Base-by-base conservation (phyloP, 768 basidiomycete genomes). In the Tephrocybe sp. region DNA sequence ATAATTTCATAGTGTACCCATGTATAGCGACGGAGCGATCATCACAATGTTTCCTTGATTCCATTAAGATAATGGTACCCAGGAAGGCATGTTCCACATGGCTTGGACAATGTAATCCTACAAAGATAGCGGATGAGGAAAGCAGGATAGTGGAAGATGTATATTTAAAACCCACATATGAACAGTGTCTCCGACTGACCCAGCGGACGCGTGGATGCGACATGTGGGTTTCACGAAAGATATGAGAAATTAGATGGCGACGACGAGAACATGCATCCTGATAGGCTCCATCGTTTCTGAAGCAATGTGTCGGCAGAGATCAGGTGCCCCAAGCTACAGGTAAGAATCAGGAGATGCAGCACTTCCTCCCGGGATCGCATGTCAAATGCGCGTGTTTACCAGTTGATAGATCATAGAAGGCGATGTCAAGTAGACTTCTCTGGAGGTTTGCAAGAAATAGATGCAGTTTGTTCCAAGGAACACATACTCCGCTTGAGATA, bases 211-310 rank as follows among this genome's bases (percentile, higher is more conserved):
- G 42, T 41, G 28, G 30, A 4, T 2, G 26, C 9, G 22, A 24
- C 39, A 49, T 41, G 40, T 34, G 28, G 42, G 5, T 28, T 43
- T 26, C 19, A 30, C 40, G 37, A 22, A 86, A 78, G 1, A 76
- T 77, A 53, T 19, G 5, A 19, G 36, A 3, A 19, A 12, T 9
- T 19, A 16, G 16, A 8, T 19, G 18, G 32, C 12, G 18, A n/a
- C 18, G 87, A 87, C 1, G 75, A 77, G 52, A 77, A 72, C 77
- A 35, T 35, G 18, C 9, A 19, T 26, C 44, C 19, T 32, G 18
- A 15, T 4, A 35, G 34, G 32, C 12, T 22, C 40, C 36, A 49
- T 41, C 39, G 22, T 48, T 28, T 35, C 19, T 21, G 38, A 39
- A 24, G 44, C 11, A 45, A 21, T 24, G n/a, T n/a, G n/a, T n/a